These are phyloP conservation scores for Nothophoma quercina DNA, from an alignment of 2,329 filamentous ascomycete genomes.

Conservation along the genomic window DNA sequence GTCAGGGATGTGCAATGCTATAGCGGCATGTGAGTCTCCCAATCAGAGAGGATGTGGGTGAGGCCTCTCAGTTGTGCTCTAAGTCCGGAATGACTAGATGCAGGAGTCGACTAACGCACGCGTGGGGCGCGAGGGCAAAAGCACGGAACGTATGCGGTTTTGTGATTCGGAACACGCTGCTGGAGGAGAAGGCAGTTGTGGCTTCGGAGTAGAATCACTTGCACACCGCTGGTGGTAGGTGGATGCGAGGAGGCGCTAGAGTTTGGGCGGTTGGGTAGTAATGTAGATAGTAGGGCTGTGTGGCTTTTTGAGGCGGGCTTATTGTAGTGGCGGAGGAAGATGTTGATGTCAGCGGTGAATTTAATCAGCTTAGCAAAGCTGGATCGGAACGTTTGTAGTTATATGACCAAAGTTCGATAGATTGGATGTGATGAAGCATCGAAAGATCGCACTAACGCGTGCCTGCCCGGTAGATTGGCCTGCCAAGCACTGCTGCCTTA, in stretches of 20 bases:
- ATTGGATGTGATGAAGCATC: background rate
- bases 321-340: no score
- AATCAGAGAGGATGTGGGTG: background rate
- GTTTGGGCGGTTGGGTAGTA: no score
- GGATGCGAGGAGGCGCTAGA: no score
- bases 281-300: background rate
- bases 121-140: background rate
- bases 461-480: background rate
- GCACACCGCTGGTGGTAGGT: background rate
- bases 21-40: background rate
- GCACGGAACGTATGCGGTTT: background rate
- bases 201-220: constrained; percentile 3
- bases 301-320: background rate
- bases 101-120: background rate
- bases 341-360: no score
- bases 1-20: no score
- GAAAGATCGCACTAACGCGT: background rate
- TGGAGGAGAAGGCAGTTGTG: background rate
- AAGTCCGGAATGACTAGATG: background rate
- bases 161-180: background rate
- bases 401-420: no score
- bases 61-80: background rate
- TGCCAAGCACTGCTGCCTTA: constrained; percentile 8
- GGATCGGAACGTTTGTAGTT: no score
- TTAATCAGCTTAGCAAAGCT: no score